Base-by-base conservation (phyloP, 169 alveolate genomes). In the Plasmodium malariae region DNA sequence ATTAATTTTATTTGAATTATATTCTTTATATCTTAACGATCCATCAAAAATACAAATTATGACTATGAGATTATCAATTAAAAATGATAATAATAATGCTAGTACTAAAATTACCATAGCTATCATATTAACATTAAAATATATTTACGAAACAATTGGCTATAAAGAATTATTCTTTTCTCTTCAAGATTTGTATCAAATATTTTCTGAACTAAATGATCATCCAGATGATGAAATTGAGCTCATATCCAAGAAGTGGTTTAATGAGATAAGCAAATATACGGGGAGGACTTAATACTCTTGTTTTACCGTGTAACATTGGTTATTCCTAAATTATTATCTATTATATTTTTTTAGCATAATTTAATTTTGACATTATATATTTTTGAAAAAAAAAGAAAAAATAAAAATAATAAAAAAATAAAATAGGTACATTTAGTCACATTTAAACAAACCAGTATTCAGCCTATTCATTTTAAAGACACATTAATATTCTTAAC, bases 201-300 rank as follows among this genome's bases (percentile, higher is more conserved):
- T 83, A 0, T 83, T 83, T 51, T 65, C 86, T 14, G 91, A 83
- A 67, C 62, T 83, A 37, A 69, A 83, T 45, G 72, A 83, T 34
- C 91, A 83, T 30, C 91, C 91, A 4, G 91, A 83, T 83, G 91
- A 83, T 60, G 91, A 83, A 55, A 68, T 83, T 14, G 91, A 83
- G 36, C 40, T 34, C 19, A 12, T 83, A 32, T 26, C 91, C 17
- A 83, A 83, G 24, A 63, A 83, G 28, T 83, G 91, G 91, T 68
- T 83, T 32, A 72, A 49, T 21, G 24, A 59, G 36, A 83, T 83
- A 68, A 55, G 68, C 28, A 65, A 63, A 63, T 32, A 63, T 55
- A 17, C 89, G 5, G 74, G 26, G n/a, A n/a, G n/a, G n/a, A n/a
- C n/a, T n/a, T n/a, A n/a, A n/a, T n/a, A n/a, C n/a, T n/a, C n/a